A percentile compares a stretch with the other conserved stretches of the same genome.
These are phyloP conservation scores for Xenosphaeropsis pyriputrescens DNA, from an alignment of 2,329 filamentous ascomycete species.

Conservation along the genomic window DNA sequence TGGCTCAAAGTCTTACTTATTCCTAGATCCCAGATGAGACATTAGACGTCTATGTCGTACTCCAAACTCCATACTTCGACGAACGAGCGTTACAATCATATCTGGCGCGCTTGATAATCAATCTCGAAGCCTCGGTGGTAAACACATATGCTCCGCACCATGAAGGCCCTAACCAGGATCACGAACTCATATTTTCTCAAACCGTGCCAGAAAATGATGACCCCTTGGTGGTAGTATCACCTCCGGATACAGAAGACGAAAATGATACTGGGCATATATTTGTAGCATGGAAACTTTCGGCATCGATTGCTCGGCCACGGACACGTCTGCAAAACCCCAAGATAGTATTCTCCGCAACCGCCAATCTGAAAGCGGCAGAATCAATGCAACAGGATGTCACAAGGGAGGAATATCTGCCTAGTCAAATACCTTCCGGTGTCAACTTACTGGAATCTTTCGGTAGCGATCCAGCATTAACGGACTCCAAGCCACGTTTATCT, in stretches of 20 bases:
- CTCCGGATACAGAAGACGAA: slow-evolving; percentile 21
- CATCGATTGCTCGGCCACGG: slow-evolving; percentile 42
- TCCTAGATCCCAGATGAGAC: slow-evolving; percentile 53
- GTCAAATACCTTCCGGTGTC: slow-evolving; percentile 51
- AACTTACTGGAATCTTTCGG: slow-evolving; percentile 67
- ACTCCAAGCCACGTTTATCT: slow-evolving; percentile 51
- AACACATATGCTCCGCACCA: slow-evolving; percentile 35
- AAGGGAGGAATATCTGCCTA: slow-evolving; percentile 51
- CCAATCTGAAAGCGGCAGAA: slow-evolving; percentile 39
- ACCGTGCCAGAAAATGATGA: slow-evolving; percentile 32
- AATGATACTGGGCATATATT: slow-evolving; percentile 27
- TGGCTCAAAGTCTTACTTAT: slow-evolving; percentile 29
- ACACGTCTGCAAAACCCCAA: slow-evolving; percentile 52
- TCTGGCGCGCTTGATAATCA: slow-evolving; percentile 47
- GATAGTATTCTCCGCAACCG: slow-evolving; percentile 48
- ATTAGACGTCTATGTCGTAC: slow-evolving; percentile 51
- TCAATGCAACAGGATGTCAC: slow-evolving; percentile 24
- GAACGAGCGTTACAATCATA: slow-evolving; percentile 41
- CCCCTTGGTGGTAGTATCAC: slow-evolving; percentile 29
- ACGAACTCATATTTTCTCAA: slow-evolving; percentile 46
- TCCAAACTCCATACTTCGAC: slow-evolving; percentile 47
- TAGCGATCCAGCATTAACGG: slow-evolving; percentile 43
- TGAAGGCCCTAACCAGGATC: slow-evolving; percentile 27
- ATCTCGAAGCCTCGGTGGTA: slow-evolving; percentile 49
- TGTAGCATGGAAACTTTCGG: slow-evolving; percentile 43